Conservation (phyloP, 768 basidiomycete species). For the Hericium erinaceus region DNA sequence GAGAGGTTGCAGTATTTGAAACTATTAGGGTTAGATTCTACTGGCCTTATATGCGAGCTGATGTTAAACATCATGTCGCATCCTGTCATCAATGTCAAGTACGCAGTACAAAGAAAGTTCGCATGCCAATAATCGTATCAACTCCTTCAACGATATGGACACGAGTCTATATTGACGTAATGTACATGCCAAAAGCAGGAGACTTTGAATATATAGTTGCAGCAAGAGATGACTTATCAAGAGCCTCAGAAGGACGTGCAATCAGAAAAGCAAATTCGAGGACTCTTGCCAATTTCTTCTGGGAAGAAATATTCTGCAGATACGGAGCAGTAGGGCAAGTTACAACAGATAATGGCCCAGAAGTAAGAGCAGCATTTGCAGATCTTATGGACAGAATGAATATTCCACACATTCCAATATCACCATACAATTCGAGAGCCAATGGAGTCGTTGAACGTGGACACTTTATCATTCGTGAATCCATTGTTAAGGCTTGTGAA, state of each 20-base stretch:
- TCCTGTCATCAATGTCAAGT: not conserved
- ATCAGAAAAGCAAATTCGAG: not conserved
- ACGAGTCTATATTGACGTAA: not conserved
- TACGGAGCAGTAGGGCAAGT: not conserved
- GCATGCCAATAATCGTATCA: not conserved
- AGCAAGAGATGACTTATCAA: not conserved
- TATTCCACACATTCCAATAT: not conserved
- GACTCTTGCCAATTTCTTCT: not conserved
- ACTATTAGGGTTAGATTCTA: not conserved
- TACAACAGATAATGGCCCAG: not conserved
- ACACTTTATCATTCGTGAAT: not conserved
- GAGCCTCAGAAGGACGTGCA: not conserved
- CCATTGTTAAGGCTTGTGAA: not conserved
- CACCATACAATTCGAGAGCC: not conserved
- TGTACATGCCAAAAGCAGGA: not conserved
- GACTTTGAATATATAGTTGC: not conserved
- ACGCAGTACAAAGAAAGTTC: not conserved
- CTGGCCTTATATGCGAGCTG: not conserved
- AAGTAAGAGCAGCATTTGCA: not conserved
- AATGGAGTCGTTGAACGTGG: not conserved
- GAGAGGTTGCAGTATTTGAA: not conserved
- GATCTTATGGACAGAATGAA: not conserved
- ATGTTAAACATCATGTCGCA: not conserved
- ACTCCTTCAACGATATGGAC: not conserved
- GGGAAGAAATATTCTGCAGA: not conserved